Evolutionary conservation across 2,329 filamentous ascomycete genomes (phyloP).

Genomic region (Pestalotiopsis sp.): DNA sequence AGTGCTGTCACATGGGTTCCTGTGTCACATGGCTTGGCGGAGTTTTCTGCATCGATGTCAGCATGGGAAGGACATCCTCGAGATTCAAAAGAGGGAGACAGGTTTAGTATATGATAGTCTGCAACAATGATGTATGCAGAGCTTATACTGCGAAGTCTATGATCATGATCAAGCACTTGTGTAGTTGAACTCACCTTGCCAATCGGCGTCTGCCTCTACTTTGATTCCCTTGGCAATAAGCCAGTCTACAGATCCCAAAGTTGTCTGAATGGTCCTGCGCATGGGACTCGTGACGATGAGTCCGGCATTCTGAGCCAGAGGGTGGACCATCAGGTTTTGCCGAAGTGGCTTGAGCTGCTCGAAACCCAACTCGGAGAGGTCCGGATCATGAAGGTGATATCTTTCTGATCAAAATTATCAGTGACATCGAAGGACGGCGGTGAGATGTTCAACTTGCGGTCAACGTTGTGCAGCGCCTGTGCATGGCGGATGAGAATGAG

Average conservation of each 20-base stretch:
- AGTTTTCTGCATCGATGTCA: conserved; percentile 45
- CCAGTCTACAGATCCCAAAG: conserved; percentile 57
- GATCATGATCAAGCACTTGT: neutral
- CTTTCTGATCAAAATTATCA: conserved; percentile 39
- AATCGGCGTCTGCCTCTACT: conserved; percentile 58
- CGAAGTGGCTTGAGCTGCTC: conserved; percentile 48
- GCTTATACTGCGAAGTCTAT: neutral
- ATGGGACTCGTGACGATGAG: conserved; percentile 65
- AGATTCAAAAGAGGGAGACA: neutral
- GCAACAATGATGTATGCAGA: too few species aligned
- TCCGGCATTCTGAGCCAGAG: conserved; percentile 43
- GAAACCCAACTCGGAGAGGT: conserved; percentile 48
- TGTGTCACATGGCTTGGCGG: conserved; percentile 60
- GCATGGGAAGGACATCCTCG: neutral
- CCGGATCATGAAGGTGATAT: conserved; percentile 49
- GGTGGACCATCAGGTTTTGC: conserved; percentile 39
- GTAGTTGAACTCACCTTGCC: conserved; percentile 56
- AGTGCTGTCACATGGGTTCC: conserved; percentile 50
- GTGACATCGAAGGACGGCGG: conserved; percentile 4
- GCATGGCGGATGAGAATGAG: conserved; percentile 89
- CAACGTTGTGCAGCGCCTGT: conserved; percentile 62
- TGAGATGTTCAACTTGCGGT: conserved; percentile 41
- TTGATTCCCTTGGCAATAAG: conserved; percentile 54
- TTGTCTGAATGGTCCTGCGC: conserved; percentile 65
- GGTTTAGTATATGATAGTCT: neutral